Conservation (phyloP, 331 rosid species). For the Quercus lobata region DNA sequence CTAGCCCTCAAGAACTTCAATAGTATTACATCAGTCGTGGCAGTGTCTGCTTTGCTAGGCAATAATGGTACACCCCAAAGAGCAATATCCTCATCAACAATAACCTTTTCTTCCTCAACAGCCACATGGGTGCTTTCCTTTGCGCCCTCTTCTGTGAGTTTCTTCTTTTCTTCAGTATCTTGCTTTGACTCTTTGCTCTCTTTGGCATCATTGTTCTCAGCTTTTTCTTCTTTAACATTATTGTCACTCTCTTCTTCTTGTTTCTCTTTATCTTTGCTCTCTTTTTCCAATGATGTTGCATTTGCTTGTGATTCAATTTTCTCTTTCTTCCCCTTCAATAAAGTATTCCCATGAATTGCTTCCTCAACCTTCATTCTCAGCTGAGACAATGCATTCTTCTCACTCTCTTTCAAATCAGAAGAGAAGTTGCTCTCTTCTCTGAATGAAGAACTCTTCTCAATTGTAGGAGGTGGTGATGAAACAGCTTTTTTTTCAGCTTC, state of each 20-base stretch:
- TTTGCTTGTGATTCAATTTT: not conserved
- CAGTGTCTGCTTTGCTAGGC: slow-evolving; percentile 53
- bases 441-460: slow-evolving; percentile 51
- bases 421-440: slow-evolving; percentile 75
- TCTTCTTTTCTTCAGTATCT: slow-evolving; percentile 7
- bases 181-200: slow-evolving; percentile 6
- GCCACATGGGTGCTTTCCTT: slow-evolving; percentile 3
- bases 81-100: slow-evolving; percentile 24
- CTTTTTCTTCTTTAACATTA: not conserved
- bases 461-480: not conserved
- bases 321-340: slow-evolving; percentile 13
- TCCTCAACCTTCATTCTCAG: slow-evolving; percentile 44
- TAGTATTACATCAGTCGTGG: slow-evolving; percentile 63
- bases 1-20: slow-evolving; percentile 82
- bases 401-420: slow-evolving; percentile 67
- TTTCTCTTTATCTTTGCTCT: not conserved
- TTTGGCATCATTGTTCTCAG: slow-evolving; percentile 1
- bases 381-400: slow-evolving; percentile 56
- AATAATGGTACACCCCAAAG: slow-evolving; percentile 75
- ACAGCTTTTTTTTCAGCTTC: not conserved
- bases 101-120: not conserved
- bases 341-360: slow-evolving; percentile 11
- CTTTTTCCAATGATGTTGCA: not conserved
- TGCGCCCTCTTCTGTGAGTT: not conserved
- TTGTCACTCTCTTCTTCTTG: not conserved